Conservation (phyloP, 2,329 filamentous ascomycete genomes). For the Trichothecium roseum region DNA sequence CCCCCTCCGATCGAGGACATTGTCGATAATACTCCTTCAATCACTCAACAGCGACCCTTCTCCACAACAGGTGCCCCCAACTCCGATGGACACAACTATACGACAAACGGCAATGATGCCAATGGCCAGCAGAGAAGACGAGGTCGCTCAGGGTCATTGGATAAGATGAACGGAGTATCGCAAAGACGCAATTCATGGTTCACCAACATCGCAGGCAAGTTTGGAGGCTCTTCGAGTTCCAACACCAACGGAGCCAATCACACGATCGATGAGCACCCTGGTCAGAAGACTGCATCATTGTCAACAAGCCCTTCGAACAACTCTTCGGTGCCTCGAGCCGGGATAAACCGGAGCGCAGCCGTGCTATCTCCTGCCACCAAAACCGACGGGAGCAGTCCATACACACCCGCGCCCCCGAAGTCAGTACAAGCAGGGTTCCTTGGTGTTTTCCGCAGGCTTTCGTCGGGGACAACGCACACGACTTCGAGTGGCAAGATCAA, state of each 20-base stretch:
- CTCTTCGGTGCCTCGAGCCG: conserved; percentile 1
- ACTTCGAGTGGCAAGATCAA: conserved; percentile 32
- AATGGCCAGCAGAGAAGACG: conserved; percentile 11
- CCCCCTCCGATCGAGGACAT: too few species aligned
- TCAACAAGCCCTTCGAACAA: background rate
- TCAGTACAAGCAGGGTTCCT: conserved; percentile 61
- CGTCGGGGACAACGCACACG: conserved; percentile 32
- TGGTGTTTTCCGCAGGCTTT: conserved; percentile 72
- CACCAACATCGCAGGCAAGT: conserved; percentile 84
- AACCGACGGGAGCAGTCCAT: conserved; percentile 52
- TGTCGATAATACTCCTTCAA: too few species aligned
- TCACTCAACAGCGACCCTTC: background rate
- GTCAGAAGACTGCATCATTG: background rate
- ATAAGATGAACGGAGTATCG: conserved; percentile 20
- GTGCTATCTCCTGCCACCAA: conserved; percentile 47
- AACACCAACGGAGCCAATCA: conserved; percentile 11
- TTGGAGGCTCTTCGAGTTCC: conserved; percentile 31
- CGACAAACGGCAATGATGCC: conserved; percentile 1
- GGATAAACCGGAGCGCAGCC: conserved; percentile 36
- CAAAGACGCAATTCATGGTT: conserved; percentile 77
- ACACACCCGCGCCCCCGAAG: conserved; percentile 66
- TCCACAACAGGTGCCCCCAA: conserved; percentile 13
- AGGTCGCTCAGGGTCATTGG: conserved; percentile 24
- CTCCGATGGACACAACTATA: conserved; percentile 6
- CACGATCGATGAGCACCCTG: conserved; percentile 1